Conservation (phyloP, 164 flowering plant genomes). For the Paratinospora sagittata region DNA sequence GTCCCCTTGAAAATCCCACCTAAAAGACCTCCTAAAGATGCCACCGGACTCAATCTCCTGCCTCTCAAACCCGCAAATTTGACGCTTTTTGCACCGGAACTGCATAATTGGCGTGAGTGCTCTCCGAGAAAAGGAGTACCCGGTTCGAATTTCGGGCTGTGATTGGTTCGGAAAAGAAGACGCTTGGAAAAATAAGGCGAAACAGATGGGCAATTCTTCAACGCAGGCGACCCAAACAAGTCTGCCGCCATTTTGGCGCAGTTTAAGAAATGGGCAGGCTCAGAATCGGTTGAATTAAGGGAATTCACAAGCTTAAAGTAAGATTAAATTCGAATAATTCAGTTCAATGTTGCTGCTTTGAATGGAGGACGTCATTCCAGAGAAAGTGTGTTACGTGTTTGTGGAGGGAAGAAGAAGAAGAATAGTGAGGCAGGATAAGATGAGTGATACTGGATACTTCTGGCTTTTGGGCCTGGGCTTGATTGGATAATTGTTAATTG, state of each 20-base stretch:
- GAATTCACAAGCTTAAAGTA: background rate
- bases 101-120: slow-evolving; percentile 6
- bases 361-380: background rate
- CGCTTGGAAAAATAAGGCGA: slow-evolving; percentile 17
- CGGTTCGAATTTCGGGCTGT: slow-evolving; percentile 12
- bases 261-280: background rate
- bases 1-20: slow-evolving; percentile 72
- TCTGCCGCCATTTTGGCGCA: slow-evolving; percentile 23
- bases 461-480: background rate
- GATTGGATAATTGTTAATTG: no score
- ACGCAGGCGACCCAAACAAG: slow-evolving; percentile 8
- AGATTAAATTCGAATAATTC: background rate
- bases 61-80: slow-evolving; percentile 14
- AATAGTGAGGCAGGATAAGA: background rate
- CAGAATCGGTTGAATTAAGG: background rate
- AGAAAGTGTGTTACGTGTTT: background rate
- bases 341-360: background rate
- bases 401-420: background rate
- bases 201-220: slow-evolving; percentile 9
- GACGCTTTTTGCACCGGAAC: slow-evolving; percentile 12
- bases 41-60: slow-evolving; percentile 18
- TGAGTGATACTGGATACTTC: background rate
- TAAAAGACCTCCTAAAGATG: slow-evolving; percentile 55
- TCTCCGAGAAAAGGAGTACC: slow-evolving; percentile 15
- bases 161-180: slow-evolving; percentile 11